Evolutionary conservation across 495 filamentous ascomycete species (phyloP), one percentile per base, ranked within the genome.

Genomic region (Chaetomidium leptoderma): DNA sequence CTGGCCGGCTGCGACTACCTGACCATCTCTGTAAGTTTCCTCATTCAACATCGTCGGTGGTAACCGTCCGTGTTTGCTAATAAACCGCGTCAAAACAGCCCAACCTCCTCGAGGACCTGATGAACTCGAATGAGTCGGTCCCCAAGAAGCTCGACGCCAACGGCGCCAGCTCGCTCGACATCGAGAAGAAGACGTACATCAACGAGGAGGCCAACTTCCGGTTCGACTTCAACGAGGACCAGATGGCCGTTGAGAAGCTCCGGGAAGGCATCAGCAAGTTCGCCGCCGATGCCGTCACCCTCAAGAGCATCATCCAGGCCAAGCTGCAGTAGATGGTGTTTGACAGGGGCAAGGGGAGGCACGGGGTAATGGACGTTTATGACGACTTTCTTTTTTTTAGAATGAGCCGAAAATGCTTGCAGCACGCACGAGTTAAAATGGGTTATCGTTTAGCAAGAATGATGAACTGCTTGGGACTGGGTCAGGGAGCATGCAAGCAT

Each of bases 221-320:
- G 72, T 99, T 96, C 82, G 88, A 92, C 76, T 95, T 99, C 85
- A 99, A 99, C 81, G 93, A 97, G 81, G 90, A 99, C 71, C 83
- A 90, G 59, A 99, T 99, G 93, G 93, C 89, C 53, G 90, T 95
- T 59, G 92, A 97, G 85, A 99, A 99, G 86, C 84, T 99, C 60
- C 85, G 90, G 44, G 92, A 97, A 78, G 93, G 93, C 79, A 99
- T 99, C 81, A 92, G 89, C 78, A 96, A 95, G 76, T 99, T 99
- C 72, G 92, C 95, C 32, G 95, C 92, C 58, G 93, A 97, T 73
- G 92, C 93, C 50, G 81, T 89, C 59, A 92, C 89, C 51, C 86
- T 99, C 58, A 97, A 97, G 86, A 83, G 83, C 55, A 91, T 95
- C 64, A 82, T 99, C 69, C 84, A 84, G 82, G 73, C 83, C 71